Base-by-base conservation (phyloP, 805 yeast species). In the Nakazawaea ernobii region DNA sequence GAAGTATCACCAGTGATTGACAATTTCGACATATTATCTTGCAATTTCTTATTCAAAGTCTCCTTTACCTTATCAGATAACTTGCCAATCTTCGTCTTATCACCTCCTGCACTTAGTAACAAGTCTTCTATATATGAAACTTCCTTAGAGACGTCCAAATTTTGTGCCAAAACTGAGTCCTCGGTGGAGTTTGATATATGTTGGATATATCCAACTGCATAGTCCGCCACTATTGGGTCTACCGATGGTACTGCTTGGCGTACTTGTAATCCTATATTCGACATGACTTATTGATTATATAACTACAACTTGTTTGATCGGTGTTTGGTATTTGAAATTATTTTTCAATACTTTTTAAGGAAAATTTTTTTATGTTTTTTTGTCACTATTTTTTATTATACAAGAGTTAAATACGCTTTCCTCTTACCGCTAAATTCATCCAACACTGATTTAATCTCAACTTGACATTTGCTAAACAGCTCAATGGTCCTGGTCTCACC, bases 381-480 rank as follows among this genome's bases (percentile, higher is more conserved):
- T 17, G 24, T 39, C n/a, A 13, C 14, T 24, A 28, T 10, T 13
- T 13, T n/a, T n/a, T n/a, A n/a, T 55, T 67, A 80, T 55, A 72
- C 75, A 50, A 86, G 69, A 41, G 77, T 59, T 62, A 92, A 70
- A 60, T 85, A 90, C 1, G 95, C 97, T 65, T 84, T 89, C 67
- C 98, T 82, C 72, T 92, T 92, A 44, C 97, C 96, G 3, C 95
- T 88, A 47, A 80, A 75, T 51, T 87, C 92, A 60, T 94, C 97
- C 60, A 88, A 70, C 8, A 84, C 79, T 3, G 95, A 86, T 59
- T 77, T 84, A 28, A 94, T 90, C 59, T 80, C 83, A 33, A 94
- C 98, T 39, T 76, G 70, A 28, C 94, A 91, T 61, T 83, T 82
- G 59, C 92, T 97, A 65, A 94, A 94, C 1, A 92, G 88, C 8